Percentiles rank a stretch among this genome's conserved stretches.
These are phyloP conservation scores for Ceratorhiza oryzae-sativae DNA, from an alignment of 1,284 basidiomycete species.

Conservation along the genomic window DNA sequence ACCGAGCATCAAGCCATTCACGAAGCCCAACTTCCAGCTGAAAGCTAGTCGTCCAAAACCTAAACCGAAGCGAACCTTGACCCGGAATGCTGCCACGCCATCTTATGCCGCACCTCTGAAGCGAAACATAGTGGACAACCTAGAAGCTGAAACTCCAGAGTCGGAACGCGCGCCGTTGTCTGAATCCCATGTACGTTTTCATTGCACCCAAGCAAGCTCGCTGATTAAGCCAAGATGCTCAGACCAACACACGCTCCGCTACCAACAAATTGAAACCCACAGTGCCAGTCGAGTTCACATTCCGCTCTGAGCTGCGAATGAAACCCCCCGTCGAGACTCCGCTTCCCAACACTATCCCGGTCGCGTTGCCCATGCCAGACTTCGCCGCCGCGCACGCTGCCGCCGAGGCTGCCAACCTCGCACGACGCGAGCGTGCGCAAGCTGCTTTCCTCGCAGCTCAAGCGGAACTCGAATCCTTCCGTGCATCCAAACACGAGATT, in stretches of 20 bases:
- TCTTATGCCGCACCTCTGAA: slow-evolving; percentile 35
- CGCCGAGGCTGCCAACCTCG: slow-evolving; percentile 29
- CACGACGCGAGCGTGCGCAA: slow-evolving; percentile 25
- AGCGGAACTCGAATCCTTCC: slow-evolving; percentile 22
- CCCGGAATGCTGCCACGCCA: neutral
- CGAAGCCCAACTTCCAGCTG: slow-evolving; percentile 17
- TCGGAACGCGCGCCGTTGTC: slow-evolving; percentile 21
- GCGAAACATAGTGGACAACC: slow-evolving; percentile 4
- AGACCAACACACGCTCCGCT: slow-evolving; percentile 16
- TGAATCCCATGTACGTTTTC: slow-evolving; percentile 26
- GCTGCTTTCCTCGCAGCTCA: slow-evolving; percentile 32
- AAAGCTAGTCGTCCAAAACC: slow-evolving; percentile 20
- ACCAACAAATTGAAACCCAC: slow-evolving; percentile 22
- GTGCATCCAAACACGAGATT: slow-evolving; percentile 19
- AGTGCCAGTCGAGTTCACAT: slow-evolving; percentile 31
- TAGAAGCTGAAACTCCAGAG: neutral
- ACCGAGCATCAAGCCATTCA: slow-evolving; percentile 17
- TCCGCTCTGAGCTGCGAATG: slow-evolving; percentile 35
- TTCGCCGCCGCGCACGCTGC: slow-evolving; percentile 34
- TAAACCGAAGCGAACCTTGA: slow-evolving; percentile 1
- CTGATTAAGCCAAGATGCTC: neutral
- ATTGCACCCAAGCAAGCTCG: neutral
- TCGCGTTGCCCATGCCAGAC: slow-evolving; percentile 32
- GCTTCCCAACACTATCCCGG: slow-evolving; percentile 27
- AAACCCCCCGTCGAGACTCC: slow-evolving; percentile 14